A percentile compares a stretch with the other conserved stretches of the same genome.
phyloP scores from a whole-genome alignment of 352 stramenopile species.

The Phytophthora pisi region DNA sequence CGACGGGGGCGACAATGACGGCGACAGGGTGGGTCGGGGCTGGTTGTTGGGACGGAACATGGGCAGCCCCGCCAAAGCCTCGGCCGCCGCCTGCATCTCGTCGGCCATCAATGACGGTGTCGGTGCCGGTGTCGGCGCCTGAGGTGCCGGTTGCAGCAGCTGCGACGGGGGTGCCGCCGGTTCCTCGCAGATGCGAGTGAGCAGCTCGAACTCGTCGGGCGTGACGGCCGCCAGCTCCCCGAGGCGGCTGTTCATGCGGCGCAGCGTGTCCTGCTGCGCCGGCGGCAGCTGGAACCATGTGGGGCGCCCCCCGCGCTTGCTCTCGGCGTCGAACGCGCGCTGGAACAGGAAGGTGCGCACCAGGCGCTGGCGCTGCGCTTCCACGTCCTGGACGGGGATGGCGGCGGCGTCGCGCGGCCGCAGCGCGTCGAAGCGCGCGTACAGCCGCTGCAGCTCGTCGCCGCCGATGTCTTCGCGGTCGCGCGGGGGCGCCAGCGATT shows the following conservation, averaged over 20 bases:
- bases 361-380: constrained; percentile 39
- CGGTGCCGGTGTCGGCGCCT: neutral
- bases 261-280: constrained; percentile 29
- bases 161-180: neutral
- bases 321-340: constrained; percentile 30
- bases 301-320: constrained; percentile 7
- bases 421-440: constrained; percentile 25
- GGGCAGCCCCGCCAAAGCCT: constrained; percentile 40
- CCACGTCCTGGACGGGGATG: constrained; percentile 24
- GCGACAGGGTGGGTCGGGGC: constrained; percentile 14
- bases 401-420: constrained; percentile 20
- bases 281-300: constrained; percentile 38
- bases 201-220: constrained; percentile 26
- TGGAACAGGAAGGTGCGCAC: constrained; percentile 38
- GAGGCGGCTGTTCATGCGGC: constrained; percentile 29
- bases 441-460: constrained; percentile 25
- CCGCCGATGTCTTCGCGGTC: constrained; percentile 34
- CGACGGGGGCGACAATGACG: constrained; percentile 24
- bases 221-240: constrained; percentile 29
- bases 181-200: constrained; percentile 33
- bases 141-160: too few species aligned
- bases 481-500: constrained; percentile 26
- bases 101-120: constrained; percentile 14
- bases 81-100: constrained; percentile 44
- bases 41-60: constrained; percentile 26